Evolutionary conservation across 345 rosid genomes (phyloP).

Genomic region (Ailanthus altissimus): DNA sequence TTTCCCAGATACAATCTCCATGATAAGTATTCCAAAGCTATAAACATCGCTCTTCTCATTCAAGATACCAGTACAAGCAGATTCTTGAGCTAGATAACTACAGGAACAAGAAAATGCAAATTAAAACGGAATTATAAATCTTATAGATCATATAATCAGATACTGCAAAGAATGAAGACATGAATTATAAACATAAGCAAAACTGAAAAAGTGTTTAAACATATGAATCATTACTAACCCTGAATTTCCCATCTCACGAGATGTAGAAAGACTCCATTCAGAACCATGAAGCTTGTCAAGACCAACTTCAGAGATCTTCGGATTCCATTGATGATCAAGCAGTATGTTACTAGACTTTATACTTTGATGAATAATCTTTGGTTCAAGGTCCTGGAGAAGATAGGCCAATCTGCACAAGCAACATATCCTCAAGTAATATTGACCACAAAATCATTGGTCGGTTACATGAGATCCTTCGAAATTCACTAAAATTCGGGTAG

Average conservation of each 20-base stretch:
- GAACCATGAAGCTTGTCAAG: conserved; percentile 37
- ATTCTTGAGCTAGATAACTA: conserved; percentile 40
- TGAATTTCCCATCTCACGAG: conserved; percentile 23
- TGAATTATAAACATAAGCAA: too few species aligned
- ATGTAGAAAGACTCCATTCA: conserved; percentile 14
- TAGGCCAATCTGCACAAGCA: conserved; percentile 58
- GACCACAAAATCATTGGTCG: too few species aligned
- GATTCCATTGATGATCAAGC: conserved; percentile 75
- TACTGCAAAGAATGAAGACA: neutral
- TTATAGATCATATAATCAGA: neutral
- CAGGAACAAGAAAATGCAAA: conserved; percentile 1
- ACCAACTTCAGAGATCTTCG: conserved; percentile 64
- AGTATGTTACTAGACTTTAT: conserved; percentile 66
- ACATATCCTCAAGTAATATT: too few species aligned
- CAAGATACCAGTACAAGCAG: conserved; percentile 24
- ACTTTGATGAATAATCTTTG: conserved; percentile 53
- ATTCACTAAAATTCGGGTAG: too few species aligned
- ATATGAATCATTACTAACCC: conserved; percentile 23
- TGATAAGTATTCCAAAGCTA: conserved; percentile 67
- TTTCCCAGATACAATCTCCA: conserved; percentile 75
- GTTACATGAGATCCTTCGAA: too few species aligned
- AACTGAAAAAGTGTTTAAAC: neutral
- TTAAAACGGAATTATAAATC: neutral
- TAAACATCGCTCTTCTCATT: conserved; percentile 55
- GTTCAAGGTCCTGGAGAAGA: conserved; percentile 72